phyloP scores from a whole-genome alignment of 2,329 filamentous ascomycete genomes.

The Aspergillus versicolor region DNA sequence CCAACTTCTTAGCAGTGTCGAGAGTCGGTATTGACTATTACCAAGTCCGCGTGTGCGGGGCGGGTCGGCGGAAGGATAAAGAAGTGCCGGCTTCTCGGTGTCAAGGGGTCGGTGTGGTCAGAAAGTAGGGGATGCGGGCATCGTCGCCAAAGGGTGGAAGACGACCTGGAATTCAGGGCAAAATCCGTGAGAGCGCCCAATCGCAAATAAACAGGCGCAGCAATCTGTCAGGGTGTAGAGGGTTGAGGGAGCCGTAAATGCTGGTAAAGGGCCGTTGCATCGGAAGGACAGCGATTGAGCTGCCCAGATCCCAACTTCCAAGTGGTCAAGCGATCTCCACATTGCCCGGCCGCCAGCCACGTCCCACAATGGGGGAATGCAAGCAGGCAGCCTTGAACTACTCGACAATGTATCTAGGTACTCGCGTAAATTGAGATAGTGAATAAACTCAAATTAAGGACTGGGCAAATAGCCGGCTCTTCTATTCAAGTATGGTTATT shows the following conservation, averaged over 20 bases:
- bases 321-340: slow-evolving; percentile 5
- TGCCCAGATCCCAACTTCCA: neutral
- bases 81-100: neutral
- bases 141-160: slow-evolving; percentile 19
- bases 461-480: neutral
- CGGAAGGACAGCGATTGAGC: slow-evolving; percentile 1
- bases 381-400: neutral
- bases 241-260: neutral
- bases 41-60: slow-evolving; percentile 17
- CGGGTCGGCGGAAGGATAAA: slow-evolving; percentile 3
- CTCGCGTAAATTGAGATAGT: neutral
- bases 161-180: neutral
- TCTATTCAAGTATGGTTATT: neutral
- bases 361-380: slow-evolving; percentile 3
- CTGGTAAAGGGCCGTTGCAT: neutral
- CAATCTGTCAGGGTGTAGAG: neutral
- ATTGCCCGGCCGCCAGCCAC: slow-evolving; percentile 16
- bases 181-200: neutral
- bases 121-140: slow-evolving; percentile 21
- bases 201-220: neutral
- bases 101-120: slow-evolving; percentile 19
- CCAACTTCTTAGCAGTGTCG: slow-evolving; percentile 16
- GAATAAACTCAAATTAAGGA: neutral
- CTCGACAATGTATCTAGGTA: neutral
- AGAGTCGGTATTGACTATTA: slow-evolving; percentile 2